Base-by-base conservation (phyloP, 495 filamentous ascomycete species). In the Talaromyces thailandensis region DNA sequence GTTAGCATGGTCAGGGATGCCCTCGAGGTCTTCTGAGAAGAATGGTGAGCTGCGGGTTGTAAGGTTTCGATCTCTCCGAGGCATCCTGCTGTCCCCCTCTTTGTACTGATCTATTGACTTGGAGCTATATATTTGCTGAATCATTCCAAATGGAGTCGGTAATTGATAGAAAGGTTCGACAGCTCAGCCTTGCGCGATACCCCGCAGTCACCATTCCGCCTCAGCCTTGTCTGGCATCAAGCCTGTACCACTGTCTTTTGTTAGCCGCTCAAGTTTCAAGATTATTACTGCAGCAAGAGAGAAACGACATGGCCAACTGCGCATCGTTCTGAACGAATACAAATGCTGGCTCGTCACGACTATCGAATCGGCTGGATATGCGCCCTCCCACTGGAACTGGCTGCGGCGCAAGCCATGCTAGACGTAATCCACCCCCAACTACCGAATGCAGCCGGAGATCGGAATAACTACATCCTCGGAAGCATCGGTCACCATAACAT, bases 371-470 rank as follows among this genome's bases (percentile, higher is more conserved):
- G 16, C 43, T 48, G 43, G 43, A 48, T 48, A 48, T 48, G n/a
- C 18, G 43, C 43, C 43, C 43, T 48, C 9, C 18, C 43, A 48
- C 4, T 21, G 6, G 81, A 84, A 64, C 56, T 65, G 4, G 69
- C 75, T 14, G 81, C 81, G 1, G 81, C 76, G 1, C 53, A 51
- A 21, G 67, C 68, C 9, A 76, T 80, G 66, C 72, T 85, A 1
- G 81, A 86, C 60, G 72, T 78, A 60, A 60, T 28, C 4, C 50
- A 53, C 18, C 23, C 23, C 11, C 4, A 12, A 4, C 50, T 53
- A 25, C 25, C 50, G 1, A 24, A 53, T 4, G 11, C 6, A 25
- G 23, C 6, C 4, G 18, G 23, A 12, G 50, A 53, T n/a, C 6
- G 23, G 16, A 77, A 80, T 67, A 72, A 79, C 21, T 78, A 77